These are phyloP conservation scores for Nyctanthes arbortristis DNA, from an alignment of 257 asterid genomes.

Conservation along the genomic window DNA sequence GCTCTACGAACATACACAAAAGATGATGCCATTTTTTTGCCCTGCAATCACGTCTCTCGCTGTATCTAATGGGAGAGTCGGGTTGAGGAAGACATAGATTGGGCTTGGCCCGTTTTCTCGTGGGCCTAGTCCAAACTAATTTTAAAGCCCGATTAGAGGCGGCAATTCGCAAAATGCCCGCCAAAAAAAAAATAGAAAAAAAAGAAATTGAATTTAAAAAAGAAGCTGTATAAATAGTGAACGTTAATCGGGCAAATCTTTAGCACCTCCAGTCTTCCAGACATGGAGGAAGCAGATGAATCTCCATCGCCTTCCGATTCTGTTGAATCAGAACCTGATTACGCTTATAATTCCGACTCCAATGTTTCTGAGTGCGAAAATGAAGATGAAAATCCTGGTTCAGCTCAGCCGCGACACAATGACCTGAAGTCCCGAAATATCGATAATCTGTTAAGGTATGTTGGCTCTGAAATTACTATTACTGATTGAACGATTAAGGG, in stretches of 20 bases:
- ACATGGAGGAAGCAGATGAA: constrained; percentile 62
- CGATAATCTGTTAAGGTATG: constrained; percentile 70
- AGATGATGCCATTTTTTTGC: constrained; percentile 48
- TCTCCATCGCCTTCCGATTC: constrained; percentile 43
- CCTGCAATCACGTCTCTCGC: constrained; percentile 33
- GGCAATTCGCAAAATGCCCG: constrained; percentile 26
- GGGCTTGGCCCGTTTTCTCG: background rate
- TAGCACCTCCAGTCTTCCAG: background rate
- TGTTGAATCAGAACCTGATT: constrained; percentile 39
- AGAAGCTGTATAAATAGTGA: background rate
- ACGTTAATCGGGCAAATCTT: background rate
- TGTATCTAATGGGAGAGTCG: too few relatives aligned
- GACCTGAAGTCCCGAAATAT: constrained; percentile 63
- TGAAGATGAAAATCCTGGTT: constrained; percentile 34
- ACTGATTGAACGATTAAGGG: background rate
- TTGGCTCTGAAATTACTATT: background rate
- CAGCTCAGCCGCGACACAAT: constrained; percentile 41
- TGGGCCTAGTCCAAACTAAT: background rate
- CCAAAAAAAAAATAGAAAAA: constrained; percentile 30
- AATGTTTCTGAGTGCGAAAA: constrained; percentile 41
- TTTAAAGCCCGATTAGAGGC: background rate
- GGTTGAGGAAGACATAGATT: too few relatives aligned
- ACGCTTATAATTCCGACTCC: constrained; percentile 32
- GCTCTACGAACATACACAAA: constrained; percentile 39
- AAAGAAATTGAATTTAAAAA: constrained; percentile 26